A percentile compares a stretch with the other conserved stretches of the same genome.
Evolutionary conservation across 108 stramenopile genomes (phyloP).

Genomic region (Discostella pseudostelligera): DNA sequence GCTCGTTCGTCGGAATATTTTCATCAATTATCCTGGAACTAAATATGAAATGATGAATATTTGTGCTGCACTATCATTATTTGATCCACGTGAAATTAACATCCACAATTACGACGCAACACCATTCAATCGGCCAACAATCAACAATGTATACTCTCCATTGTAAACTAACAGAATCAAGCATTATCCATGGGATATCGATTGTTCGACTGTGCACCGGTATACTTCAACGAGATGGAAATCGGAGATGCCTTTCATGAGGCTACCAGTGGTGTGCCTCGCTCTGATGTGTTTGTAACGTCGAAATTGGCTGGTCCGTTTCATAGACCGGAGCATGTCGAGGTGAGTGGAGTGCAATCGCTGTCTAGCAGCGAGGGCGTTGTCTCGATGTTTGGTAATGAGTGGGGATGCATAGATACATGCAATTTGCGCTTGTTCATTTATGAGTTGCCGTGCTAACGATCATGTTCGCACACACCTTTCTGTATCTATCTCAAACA

Average conservation of each 20-base stretch:
- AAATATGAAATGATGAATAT: too few species aligned
- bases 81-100: too few species aligned
- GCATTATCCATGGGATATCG: slow-evolving; percentile 61
- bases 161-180: slow-evolving; percentile 10
- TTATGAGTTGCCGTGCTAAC: too few species aligned
- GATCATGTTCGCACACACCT: too few species aligned
- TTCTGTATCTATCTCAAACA: too few species aligned
- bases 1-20: too few species aligned
- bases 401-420: too few species aligned
- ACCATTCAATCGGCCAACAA: neutral
- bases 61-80: too few species aligned
- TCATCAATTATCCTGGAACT: too few species aligned
- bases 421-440: too few species aligned
- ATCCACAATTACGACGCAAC: neutral
- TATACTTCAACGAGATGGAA: slow-evolving; percentile 74
- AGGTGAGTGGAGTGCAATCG: slow-evolving; percentile 14
- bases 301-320: slow-evolving; percentile 85
- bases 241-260: slow-evolving; percentile 68
- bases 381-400: too few species aligned
- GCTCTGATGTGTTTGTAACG: slow-evolving; percentile 79
- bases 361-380: neutral
- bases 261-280: slow-evolving; percentile 30
- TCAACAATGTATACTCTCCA: neutral
- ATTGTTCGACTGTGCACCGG: slow-evolving; percentile 72
- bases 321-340: slow-evolving; percentile 76